These are phyloP conservation scores for Wallacemonas rigidus DNA, from an alignment of 208 protist genomes.

Conservation along the genomic window DNA sequence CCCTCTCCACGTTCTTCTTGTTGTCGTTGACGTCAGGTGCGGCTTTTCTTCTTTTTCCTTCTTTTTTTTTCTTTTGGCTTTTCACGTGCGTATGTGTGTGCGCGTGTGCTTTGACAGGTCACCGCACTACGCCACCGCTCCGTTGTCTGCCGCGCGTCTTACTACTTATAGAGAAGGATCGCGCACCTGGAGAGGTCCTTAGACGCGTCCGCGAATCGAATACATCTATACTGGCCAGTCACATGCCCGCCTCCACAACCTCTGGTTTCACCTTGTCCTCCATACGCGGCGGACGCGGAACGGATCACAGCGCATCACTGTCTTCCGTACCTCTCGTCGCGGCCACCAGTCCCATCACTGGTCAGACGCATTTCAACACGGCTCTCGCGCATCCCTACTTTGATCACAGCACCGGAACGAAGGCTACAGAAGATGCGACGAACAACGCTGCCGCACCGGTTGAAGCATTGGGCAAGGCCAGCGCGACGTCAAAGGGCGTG, in stretches of 20 bases:
- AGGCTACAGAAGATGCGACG: not conserved
- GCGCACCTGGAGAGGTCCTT: too few species aligned
- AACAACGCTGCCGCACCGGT: not conserved
- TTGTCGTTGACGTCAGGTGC: not conserved
- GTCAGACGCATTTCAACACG: not conserved
- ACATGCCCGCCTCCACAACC: conserved; percentile 4
- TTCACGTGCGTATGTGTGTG: not conserved
- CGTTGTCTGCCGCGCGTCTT: not conserved
- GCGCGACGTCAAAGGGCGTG: too few species aligned
- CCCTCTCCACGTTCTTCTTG: not conserved
- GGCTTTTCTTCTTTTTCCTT: not conserved
- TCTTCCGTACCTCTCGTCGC: not conserved
- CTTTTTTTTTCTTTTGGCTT: conserved; percentile 5
- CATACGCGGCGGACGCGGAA: not conserved
- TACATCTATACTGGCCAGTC: too few species aligned
- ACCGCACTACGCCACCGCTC: not conserved
- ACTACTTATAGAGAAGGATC: too few species aligned
- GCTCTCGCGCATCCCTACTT: conserved; percentile 12
- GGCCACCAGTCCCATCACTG: not conserved
- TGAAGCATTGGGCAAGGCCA: too few species aligned
- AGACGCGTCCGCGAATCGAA: not conserved
- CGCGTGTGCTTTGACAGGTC: not conserved
- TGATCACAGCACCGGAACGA: not conserved
- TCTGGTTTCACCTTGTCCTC: conserved; percentile 20
- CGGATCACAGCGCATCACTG: not conserved